Conservation (phyloP, 495 filamentous ascomycete genomes). For the Astrothelium macrocarpum region DNA sequence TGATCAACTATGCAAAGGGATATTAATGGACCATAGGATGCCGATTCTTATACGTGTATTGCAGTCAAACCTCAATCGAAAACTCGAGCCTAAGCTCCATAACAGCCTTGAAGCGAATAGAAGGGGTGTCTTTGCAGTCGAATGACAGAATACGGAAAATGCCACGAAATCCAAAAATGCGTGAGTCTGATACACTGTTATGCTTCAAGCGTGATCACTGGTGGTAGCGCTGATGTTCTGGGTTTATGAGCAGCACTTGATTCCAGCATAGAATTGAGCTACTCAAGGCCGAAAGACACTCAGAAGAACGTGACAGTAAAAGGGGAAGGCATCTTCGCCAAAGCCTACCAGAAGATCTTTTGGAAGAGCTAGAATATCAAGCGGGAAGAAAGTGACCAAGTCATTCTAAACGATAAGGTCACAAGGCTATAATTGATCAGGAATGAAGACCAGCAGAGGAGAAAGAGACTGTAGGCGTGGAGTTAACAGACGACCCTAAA, state of each 20-base stretch:
- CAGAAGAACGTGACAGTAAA: slow-evolving; percentile 7
- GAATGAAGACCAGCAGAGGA: slow-evolving; percentile 8
- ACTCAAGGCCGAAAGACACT: neutral
- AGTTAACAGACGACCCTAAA: slow-evolving; percentile 9
- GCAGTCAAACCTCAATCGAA: too few relatives aligned
- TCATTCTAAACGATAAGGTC: slow-evolving; percentile 12
- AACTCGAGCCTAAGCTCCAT: too few relatives aligned
- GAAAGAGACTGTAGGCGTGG: slow-evolving; percentile 11
- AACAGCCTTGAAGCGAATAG: too few relatives aligned
- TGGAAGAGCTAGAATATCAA: slow-evolving; percentile 15
- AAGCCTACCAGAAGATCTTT: slow-evolving; percentile 14
- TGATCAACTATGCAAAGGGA: too few relatives aligned
- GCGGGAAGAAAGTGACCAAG: slow-evolving; percentile 9
- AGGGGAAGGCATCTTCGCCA: slow-evolving; percentile 10
- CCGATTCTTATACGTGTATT: too few relatives aligned
- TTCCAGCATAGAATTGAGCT: neutral
- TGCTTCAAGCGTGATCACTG: slow-evolving; percentile 9
- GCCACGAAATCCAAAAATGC: neutral
- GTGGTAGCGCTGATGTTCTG: slow-evolving; percentile 7
- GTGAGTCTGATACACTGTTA: too few relatives aligned
- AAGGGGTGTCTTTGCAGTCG: slow-evolving; percentile 11
- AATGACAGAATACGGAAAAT: slow-evolving; percentile 8
- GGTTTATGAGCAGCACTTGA: slow-evolving; percentile 10
- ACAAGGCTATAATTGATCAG: slow-evolving; percentile 12
- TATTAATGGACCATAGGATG: too few relatives aligned